A percentile compares a stretch with the other conserved stretches of the same genome.
These are phyloP conservation scores for Didymella pomorum DNA, from an alignment of 2,329 filamentous ascomycete species.

Conservation along the genomic window DNA sequence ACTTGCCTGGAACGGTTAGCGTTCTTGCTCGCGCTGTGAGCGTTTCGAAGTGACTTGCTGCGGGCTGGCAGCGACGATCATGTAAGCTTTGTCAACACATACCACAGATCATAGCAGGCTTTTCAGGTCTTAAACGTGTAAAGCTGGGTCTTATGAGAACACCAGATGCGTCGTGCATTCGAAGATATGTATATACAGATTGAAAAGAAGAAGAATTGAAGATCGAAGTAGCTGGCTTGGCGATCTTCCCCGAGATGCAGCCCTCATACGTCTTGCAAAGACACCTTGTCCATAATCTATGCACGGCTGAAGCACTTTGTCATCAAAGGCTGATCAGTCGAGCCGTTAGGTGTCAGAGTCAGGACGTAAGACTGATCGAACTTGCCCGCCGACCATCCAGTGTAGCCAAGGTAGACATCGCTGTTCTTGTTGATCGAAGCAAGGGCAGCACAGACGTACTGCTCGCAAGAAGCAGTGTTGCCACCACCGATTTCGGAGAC, in stretches of 20 bases:
- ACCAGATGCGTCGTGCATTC: too few species aligned
- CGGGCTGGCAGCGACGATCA: too few species aligned
- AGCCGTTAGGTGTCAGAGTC: slow-evolving; percentile 32
- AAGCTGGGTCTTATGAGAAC: too few species aligned
- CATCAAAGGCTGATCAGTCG: background rate
- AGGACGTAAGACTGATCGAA: slow-evolving; percentile 39
- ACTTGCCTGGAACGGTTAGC: too few species aligned
- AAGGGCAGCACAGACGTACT: slow-evolving; percentile 41
- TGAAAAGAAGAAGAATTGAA: background rate
- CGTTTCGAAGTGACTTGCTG: too few species aligned
- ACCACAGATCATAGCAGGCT: too few species aligned
- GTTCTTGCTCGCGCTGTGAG: too few species aligned
- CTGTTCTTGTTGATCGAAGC: slow-evolving; percentile 25
- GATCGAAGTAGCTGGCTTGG: background rate
- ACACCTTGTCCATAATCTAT: background rate
- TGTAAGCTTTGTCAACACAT: too few species aligned
- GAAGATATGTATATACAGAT: background rate
- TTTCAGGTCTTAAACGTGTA: too few species aligned
- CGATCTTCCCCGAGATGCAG: background rate
- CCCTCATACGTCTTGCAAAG: background rate
- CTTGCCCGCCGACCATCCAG: slow-evolving; percentile 41
- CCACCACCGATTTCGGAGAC: slow-evolving; percentile 55
- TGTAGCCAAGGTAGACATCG: slow-evolving; percentile 46
- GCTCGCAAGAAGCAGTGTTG: slow-evolving; percentile 46
- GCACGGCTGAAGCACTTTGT: slow-evolving; percentile 17